These are phyloP conservation scores for Penicillium nordicum DNA, from an alignment of 2,329 filamentous ascomycete genomes.

Conservation along the genomic window DNA sequence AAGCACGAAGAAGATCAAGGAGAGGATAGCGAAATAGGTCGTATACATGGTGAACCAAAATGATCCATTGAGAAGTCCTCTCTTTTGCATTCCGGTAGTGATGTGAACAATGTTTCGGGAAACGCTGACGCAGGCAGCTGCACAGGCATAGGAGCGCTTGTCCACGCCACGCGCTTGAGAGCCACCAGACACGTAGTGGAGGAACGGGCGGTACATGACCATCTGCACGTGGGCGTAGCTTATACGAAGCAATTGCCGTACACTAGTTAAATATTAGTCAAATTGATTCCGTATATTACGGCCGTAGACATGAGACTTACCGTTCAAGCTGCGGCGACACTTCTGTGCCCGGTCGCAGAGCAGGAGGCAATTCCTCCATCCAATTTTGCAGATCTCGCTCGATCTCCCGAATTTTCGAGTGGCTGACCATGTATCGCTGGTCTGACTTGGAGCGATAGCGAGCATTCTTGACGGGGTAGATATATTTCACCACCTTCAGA, in stretches of 20 bases:
- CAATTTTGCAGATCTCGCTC: slow-evolving; percentile 61
- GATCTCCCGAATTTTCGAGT: slow-evolving; percentile 62
- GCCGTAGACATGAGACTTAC: slow-evolving; percentile 48
- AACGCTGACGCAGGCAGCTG: slow-evolving; percentile 63
- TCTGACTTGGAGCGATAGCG: slow-evolving; percentile 45
- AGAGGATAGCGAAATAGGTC: slow-evolving; percentile 64
- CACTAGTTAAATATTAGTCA: slow-evolving; percentile 17
- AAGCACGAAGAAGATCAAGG: slow-evolving; percentile 61
- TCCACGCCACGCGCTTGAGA: slow-evolving; percentile 53
- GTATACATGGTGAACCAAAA: slow-evolving; percentile 70
- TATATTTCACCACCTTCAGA: slow-evolving; percentile 60
- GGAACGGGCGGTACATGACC: slow-evolving; percentile 62
- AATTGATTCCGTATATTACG: neutral
- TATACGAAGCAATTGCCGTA: slow-evolving; percentile 60
- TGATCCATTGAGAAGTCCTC: slow-evolving; percentile 58
- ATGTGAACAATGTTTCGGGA: slow-evolving; percentile 66
- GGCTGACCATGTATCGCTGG: slow-evolving; percentile 60
- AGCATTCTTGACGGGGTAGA: slow-evolving; percentile 59
- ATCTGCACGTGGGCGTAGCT: slow-evolving; percentile 64
- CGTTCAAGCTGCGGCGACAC: slow-evolving; percentile 70
- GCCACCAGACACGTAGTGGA: slow-evolving; percentile 59
- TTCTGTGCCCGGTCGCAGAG: slow-evolving; percentile 75
- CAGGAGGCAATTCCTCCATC: slow-evolving; percentile 66
- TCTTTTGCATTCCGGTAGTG: slow-evolving; percentile 61
- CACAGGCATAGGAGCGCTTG: slow-evolving; percentile 62